Percentiles rank a stretch among this genome's conserved stretches.
phyloP scores from a whole-genome alignment of 78 protist species.

The Reticulomyxa filosa region DNA sequence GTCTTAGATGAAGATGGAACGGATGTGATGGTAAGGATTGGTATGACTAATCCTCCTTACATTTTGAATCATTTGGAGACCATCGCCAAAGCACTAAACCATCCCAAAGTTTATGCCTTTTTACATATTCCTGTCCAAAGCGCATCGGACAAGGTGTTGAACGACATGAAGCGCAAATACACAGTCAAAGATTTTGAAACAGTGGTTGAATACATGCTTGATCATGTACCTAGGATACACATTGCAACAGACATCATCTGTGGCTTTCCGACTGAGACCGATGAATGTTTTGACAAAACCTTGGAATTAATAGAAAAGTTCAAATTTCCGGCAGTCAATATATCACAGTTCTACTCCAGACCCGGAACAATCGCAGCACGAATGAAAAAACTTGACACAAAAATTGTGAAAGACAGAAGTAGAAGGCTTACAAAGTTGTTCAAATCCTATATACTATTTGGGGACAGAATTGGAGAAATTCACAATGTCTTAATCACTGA shows the following conservation, averaged over 20 bases:
- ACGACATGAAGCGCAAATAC: neutral
- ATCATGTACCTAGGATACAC: neutral
- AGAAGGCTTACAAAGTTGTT: too few relatives aligned
- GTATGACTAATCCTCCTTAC: constrained; percentile 52
- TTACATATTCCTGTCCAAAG: constrained; percentile 19
- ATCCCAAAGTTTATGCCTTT: neutral
- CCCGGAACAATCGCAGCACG: constrained; percentile 5
- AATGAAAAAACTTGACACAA: neutral
- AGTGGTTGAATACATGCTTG: neutral
- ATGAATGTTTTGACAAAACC: constrained; percentile 9
- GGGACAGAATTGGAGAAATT: too few relatives aligned
- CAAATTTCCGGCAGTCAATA: neutral
- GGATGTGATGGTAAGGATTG: constrained; percentile 31
- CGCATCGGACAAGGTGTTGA: constrained; percentile 7
- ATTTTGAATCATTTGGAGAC: constrained; percentile 17
- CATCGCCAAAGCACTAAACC: neutral
- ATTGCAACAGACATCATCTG: constrained; percentile 15
- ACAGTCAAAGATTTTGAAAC: neutral
- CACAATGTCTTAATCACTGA: too few relatives aligned
- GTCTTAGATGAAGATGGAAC: constrained; percentile 6
- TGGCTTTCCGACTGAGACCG: constrained; percentile 14
- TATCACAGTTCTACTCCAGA: constrained; percentile 10
- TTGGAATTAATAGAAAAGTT: neutral
- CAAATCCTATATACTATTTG: too few relatives aligned
- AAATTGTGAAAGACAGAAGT: too few relatives aligned